phyloP scores from a whole-genome alignment of 306 rosid genomes.

The Medicago truncatula region MtrunA17r5.0-ANR NC_053049.1:4472001-4472500 shows the following conservation, averaged over 20 bases:
- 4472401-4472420: too few relatives aligned
- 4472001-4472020: neutral
- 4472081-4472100: neutral
- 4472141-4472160: neutral
- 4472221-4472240: too few relatives aligned
- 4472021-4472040: neutral
- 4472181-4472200: neutral
- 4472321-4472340: too few relatives aligned
- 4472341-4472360: too few relatives aligned
- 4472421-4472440: slow-evolving; percentile 21
- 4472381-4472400: too few relatives aligned
- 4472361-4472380: too few relatives aligned
- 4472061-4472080: neutral
- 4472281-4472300: too few relatives aligned
- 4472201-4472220: too few relatives aligned
- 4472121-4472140: neutral
- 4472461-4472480: slow-evolving; percentile 69
- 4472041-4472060: neutral
- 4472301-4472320: too few relatives aligned
- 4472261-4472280: too few relatives aligned
- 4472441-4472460: slow-evolving; percentile 72
- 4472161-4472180: neutral
- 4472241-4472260: too few relatives aligned
- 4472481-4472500: slow-evolving; percentile 83
- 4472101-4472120: neutral